Percentiles rank a stretch among this genome's conserved stretches.
These are phyloP conservation scores for Paramecium octaurelia DNA, from an alignment of 73 alveolate species.

Conservation along the genomic window DNA sequence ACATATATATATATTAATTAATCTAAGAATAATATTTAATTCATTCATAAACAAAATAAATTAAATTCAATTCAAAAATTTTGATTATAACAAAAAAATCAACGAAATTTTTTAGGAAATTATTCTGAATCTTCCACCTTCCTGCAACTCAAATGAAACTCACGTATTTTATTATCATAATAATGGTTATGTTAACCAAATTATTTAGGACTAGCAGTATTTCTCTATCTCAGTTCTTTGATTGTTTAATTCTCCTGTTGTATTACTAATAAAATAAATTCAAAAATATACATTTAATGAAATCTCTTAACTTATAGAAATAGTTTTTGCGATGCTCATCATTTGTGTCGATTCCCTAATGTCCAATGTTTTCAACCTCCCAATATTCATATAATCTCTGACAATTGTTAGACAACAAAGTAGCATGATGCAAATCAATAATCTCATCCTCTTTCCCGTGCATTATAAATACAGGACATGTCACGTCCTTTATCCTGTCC, in stretches of 20 bases:
- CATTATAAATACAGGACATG: conserved; percentile 51
- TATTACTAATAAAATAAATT: background rate
- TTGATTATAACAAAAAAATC: background rate
- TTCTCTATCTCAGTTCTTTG: background rate
- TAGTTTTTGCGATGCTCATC: conserved; percentile 53
- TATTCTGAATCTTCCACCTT: background rate
- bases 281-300: background rate
- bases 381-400: conserved; percentile 33
- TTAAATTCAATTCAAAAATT: background rate
- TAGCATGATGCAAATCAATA: conserved; percentile 2
- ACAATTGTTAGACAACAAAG: conserved; percentile 2
- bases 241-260: background rate
- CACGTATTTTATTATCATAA: background rate
- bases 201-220: conserved; percentile 11
- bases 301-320: conserved; percentile 45
- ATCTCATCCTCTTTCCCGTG: conserved; percentile 56
- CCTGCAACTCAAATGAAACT: background rate
- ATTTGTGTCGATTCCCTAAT: conserved; percentile 59
- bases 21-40: background rate
- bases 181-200: background rate
- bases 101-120: background rate
- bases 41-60: background rate
- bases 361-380: conserved; percentile 62
- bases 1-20: background rate
- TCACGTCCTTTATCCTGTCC: conserved; percentile 32